These are phyloP conservation scores for Vanrija sp. DNA, from an alignment of 1,284 basidiomycete genomes.

Conservation along the genomic window DNA sequence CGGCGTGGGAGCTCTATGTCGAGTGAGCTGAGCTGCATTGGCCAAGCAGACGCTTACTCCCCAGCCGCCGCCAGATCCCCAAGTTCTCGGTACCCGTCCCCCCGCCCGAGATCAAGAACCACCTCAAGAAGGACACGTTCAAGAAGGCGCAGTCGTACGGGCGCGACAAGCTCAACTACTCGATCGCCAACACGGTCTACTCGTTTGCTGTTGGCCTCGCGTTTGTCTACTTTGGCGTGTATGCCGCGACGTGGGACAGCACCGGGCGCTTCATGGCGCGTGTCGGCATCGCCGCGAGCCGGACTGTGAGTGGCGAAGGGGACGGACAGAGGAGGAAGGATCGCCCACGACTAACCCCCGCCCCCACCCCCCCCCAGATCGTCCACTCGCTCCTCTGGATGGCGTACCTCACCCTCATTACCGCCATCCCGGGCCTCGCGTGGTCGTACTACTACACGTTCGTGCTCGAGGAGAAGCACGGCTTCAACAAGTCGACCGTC, in stretches of 20 bases:
- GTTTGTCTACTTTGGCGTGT: slow-evolving; percentile 70
- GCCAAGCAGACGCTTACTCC: neutral
- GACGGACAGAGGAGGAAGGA: slow-evolving; percentile 3
- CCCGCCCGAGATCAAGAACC: slow-evolving; percentile 66
- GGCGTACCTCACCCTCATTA: slow-evolving; percentile 62
- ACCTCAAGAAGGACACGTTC: slow-evolving; percentile 72
- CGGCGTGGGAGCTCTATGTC: slow-evolving; percentile 37
- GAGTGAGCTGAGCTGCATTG: slow-evolving; percentile 14
- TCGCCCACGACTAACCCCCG: slow-evolving; percentile 15
- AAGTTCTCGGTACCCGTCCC: slow-evolving; percentile 74
- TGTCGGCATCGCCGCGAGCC: slow-evolving; percentile 52
- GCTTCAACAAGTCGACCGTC: slow-evolving; percentile 91
- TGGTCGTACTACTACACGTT: slow-evolving; percentile 82
- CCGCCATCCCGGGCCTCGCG: slow-evolving; percentile 66
- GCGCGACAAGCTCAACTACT: slow-evolving; percentile 84
- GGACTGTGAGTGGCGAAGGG: slow-evolving; percentile 26
- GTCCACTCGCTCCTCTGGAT: slow-evolving; percentile 77
- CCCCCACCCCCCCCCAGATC: too few relatives aligned
- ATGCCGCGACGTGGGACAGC: slow-evolving; percentile 69
- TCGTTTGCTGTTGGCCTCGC: slow-evolving; percentile 67
- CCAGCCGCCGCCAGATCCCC: slow-evolving; percentile 66
- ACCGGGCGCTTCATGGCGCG: slow-evolving; percentile 37
- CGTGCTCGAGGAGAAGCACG: slow-evolving; percentile 89
- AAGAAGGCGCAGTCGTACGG: slow-evolving; percentile 88
- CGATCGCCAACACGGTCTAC: slow-evolving; percentile 67